Percentiles rank a stretch among this genome's conserved stretches.
phyloP scores from a whole-genome alignment of 352 stramenopile species.

The Globisporangium orthogonon region DNA sequence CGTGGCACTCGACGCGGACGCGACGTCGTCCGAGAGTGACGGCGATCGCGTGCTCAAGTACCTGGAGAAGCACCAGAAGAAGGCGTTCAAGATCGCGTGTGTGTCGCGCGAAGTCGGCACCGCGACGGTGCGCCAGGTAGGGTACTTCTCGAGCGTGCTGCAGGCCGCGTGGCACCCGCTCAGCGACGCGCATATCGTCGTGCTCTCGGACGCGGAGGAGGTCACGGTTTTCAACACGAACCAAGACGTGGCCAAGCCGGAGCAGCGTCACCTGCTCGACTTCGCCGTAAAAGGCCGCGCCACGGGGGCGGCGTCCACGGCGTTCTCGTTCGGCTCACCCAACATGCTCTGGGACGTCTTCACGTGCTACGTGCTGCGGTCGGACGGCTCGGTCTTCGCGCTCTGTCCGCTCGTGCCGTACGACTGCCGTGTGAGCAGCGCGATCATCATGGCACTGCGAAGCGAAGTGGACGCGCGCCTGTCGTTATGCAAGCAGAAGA shows the following conservation, averaged over 20 bases:
- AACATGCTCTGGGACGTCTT: conserved; percentile 63
- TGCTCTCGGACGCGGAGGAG: conserved; percentile 72
- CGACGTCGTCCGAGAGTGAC: conserved; percentile 11
- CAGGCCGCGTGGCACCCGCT: conserved; percentile 68
- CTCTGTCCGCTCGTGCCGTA: conserved; percentile 68
- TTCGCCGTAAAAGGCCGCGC: conserved; percentile 28
- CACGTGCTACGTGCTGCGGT: conserved; percentile 68
- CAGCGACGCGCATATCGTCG: conserved; percentile 62
- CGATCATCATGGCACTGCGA: conserved; percentile 40
- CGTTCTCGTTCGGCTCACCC: conserved; percentile 57
- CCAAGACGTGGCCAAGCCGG: conserved; percentile 57
- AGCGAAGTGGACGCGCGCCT: conserved; percentile 63
- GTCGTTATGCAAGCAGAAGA: conserved; percentile 39
- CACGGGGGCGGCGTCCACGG: conserved; percentile 26
- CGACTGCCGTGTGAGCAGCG: conserved; percentile 35
- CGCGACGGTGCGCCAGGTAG: conserved; percentile 40
- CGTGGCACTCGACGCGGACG: conserved; percentile 16
- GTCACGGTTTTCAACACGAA: conserved; percentile 61
- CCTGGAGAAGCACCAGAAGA: conserved; percentile 14
- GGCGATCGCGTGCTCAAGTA: conserved; percentile 24
- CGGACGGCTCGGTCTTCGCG: conserved; percentile 60
- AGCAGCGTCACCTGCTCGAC: conserved; percentile 62
- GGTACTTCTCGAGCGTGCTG: conserved; percentile 46
- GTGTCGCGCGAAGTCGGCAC: conserved; percentile 52
- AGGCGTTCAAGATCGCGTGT: conserved; percentile 19